Conservation (phyloP, 2,329 filamentous ascomycete genomes). For the Pochonia chlamydosporia region DNA sequence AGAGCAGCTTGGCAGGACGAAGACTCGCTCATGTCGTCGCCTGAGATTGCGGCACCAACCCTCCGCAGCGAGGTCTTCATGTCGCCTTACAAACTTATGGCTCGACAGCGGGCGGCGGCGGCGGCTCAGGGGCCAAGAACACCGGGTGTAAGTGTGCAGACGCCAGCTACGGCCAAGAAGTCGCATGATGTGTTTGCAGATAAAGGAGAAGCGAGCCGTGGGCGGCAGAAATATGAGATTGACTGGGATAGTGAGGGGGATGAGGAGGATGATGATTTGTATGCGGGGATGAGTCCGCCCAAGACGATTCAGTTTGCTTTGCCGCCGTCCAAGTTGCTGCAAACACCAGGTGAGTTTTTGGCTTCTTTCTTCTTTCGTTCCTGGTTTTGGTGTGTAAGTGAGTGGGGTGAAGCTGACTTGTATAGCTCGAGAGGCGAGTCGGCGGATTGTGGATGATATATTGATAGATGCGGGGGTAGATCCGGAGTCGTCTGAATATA, state of each 20-base stretch:
- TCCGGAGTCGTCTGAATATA: constrained; percentile 49
- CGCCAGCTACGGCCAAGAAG: constrained; percentile 51
- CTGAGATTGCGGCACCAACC: constrained; percentile 74
- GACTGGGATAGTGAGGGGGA: constrained; percentile 74
- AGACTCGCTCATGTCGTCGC: constrained; percentile 62
- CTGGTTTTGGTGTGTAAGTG: not conserved
- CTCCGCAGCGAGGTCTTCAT: constrained; percentile 81
- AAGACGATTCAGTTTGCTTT: constrained; percentile 88
- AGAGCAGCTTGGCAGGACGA: constrained; percentile 36
- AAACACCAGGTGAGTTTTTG: constrained; percentile 68
- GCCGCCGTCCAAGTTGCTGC: constrained; percentile 68
- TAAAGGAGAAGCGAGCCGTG: constrained; percentile 11
- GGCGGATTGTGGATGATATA: constrained; percentile 74
- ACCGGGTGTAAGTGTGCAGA: constrained; percentile 81
- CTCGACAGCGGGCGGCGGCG: constrained; percentile 35
- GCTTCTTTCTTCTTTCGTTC: too few species aligned
- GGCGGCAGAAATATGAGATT: constrained; percentile 46
- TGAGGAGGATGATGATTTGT: constrained; percentile 54
- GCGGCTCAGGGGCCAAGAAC: constrained; percentile 53
- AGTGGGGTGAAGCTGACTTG: not conserved
- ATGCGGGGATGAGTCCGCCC: constrained; percentile 77
- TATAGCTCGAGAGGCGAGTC: constrained; percentile 71
- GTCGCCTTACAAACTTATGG: constrained; percentile 55
- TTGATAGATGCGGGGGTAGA: constrained; percentile 68
- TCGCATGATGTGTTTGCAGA: constrained; percentile 42